Conservation (phyloP, 768 basidiomycete genomes). For the Kondoa subrosea region DNA sequence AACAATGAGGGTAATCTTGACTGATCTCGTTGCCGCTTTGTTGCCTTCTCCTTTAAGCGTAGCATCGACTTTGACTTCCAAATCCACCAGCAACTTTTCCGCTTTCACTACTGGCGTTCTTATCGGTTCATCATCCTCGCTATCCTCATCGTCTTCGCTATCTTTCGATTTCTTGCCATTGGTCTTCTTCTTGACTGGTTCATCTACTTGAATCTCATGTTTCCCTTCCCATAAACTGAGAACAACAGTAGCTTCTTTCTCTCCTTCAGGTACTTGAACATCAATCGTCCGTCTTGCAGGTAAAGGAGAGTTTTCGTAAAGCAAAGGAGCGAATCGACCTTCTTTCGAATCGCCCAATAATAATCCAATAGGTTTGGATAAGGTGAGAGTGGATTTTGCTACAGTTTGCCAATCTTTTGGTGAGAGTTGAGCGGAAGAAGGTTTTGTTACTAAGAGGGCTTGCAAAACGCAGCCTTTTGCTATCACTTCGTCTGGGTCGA, state of each 20-base stretch:
- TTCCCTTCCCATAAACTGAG: conserved; percentile 32
- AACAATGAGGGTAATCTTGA: conserved; percentile 23
- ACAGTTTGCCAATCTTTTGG: conserved; percentile 5
- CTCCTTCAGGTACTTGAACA: conserved; percentile 31
- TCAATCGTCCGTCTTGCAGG: conserved; percentile 34
- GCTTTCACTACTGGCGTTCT: conserved; percentile 24
- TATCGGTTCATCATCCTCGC: conserved; percentile 30
- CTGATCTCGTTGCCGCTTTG: conserved; percentile 6
- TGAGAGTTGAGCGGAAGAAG: conserved; percentile 6
- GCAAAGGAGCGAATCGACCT: conserved; percentile 26
- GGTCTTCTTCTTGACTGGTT: conserved; percentile 15
- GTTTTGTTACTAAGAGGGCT: conserved; percentile 31
- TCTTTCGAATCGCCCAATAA: conserved; percentile 19
- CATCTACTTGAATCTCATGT: conserved; percentile 22
- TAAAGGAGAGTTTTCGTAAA: conserved; percentile 29
- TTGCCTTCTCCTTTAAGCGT: conserved; percentile 8
- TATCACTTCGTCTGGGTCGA: conserved; percentile 37
- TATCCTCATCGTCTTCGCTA: conserved; percentile 26
- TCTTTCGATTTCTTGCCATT: conserved; percentile 17
- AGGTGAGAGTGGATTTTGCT: conserved; percentile 4
- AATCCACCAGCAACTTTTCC: conserved; percentile 22
- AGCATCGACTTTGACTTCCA: conserved; percentile 24
- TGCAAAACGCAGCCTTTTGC: conserved; percentile 36
- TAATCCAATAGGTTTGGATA: conserved; percentile 33
- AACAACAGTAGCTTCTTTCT: conserved; percentile 29